A percentile compares a stretch with the other conserved stretches of the same genome.
Evolutionary conservation across 306 rosid genomes (phyloP).

Genomic region (Cucurbita argyrosperma): DNA sequence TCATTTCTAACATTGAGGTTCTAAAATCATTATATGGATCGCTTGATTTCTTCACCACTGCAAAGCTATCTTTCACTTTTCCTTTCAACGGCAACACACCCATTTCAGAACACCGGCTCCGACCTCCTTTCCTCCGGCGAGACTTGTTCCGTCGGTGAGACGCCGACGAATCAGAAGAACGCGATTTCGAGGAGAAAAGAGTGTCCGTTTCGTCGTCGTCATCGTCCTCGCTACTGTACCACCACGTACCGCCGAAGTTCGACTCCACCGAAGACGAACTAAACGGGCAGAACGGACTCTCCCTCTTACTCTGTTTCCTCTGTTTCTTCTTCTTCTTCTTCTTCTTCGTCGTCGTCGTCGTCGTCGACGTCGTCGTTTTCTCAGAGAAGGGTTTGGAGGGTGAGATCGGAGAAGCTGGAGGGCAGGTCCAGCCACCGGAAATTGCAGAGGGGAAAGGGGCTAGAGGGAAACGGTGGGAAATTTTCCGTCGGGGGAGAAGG

Average conservation of each 20-base stretch:
- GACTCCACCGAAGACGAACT: constrained; percentile 7
- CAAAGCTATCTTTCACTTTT: constrained; percentile 74
- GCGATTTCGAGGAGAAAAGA: constrained; percentile 62
- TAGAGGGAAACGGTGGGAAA: constrained; percentile 13
- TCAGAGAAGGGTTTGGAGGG: constrained; percentile 25
- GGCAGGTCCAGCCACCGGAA: constrained; percentile 13
- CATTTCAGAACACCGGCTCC: constrained; percentile 22
- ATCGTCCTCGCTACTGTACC: constrained; percentile 61
- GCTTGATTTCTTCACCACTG: constrained; percentile 83
- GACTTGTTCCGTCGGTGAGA: constrained; percentile 19
- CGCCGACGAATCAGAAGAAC: constrained; percentile 62
- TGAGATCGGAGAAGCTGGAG: constrained; percentile 32
- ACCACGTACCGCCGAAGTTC: constrained; percentile 41
- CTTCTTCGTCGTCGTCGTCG: not conserved
- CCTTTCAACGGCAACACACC: constrained; percentile 46
- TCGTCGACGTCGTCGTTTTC: not conserved
- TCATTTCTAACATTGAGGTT: constrained; percentile 90
- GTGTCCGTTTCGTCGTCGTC: constrained; percentile 46
- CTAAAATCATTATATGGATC: constrained; percentile 90
- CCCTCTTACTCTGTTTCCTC: constrained; percentile 17
- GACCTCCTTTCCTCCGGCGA: constrained; percentile 10
- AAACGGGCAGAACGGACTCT: constrained; percentile 25
- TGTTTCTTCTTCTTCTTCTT: constrained; percentile 25
- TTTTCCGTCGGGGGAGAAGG: constrained; percentile 29
- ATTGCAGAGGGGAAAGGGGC: constrained; percentile 20